Conservation (phyloP, 208 protist species). For the Vickermania spadyakhi region DNA sequence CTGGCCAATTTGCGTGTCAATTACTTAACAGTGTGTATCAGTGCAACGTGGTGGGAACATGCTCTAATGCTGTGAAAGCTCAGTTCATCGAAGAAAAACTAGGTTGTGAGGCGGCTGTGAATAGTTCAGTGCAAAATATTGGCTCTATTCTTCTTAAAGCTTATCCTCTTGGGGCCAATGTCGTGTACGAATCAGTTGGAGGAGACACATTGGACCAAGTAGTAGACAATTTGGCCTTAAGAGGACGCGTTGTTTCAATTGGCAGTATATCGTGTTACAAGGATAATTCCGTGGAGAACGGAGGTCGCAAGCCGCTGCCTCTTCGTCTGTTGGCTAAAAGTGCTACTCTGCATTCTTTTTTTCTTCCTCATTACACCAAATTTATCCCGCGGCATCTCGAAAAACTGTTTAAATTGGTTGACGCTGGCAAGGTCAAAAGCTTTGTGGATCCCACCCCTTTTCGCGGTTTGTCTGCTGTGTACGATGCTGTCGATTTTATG, state of each 20-base stretch:
- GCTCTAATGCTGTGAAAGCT: constrained; percentile 68
- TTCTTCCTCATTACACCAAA: constrained; percentile 81
- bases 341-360: constrained; percentile 72
- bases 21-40: constrained; percentile 74
- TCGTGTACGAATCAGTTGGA: constrained; percentile 90
- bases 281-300: constrained; percentile 2
- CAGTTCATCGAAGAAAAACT: constrained; percentile 50
- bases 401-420: constrained; percentile 35
- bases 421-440: constrained; percentile 38
- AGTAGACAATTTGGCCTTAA: constrained; percentile 47
- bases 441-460: constrained; percentile 45
- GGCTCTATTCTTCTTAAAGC: constrained; percentile 16
- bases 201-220: constrained; percentile 64
- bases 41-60: constrained; percentile 80
- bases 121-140: constrained; percentile 31
- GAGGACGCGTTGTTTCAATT: constrained; percentile 70
- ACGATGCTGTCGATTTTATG: constrained; percentile 69
- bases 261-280: constrained; percentile 74
- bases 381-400: constrained; percentile 46
- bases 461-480: constrained; percentile 56
- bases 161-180: constrained; percentile 64
- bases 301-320: constrained; percentile 25
- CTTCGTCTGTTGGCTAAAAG: constrained; percentile 72
- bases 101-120: constrained; percentile 70
- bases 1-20: constrained; percentile 86